Conservation (phyloP, 805 yeast species). For the Wickerhamomyces bovis region DNA sequence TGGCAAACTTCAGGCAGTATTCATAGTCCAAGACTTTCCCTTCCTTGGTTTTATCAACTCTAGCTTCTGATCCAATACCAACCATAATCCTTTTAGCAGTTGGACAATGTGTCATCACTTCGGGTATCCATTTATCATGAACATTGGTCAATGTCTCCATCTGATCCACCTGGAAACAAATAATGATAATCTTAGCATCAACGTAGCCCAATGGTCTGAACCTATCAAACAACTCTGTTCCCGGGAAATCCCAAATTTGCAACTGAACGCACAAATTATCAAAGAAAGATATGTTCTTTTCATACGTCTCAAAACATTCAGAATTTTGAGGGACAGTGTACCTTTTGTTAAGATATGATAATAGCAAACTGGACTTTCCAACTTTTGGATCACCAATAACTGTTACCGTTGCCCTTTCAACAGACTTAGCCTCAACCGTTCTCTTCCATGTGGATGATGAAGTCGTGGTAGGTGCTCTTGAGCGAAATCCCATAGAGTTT, state of each 20-base stretch:
- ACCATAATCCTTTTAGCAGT: constrained; percentile 31
- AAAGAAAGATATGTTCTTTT: constrained; percentile 11
- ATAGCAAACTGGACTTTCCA: constrained; percentile 23
- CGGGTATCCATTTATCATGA: constrained; percentile 38
- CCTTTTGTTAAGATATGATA: constrained; percentile 16
- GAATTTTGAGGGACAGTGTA: constrained; percentile 4
- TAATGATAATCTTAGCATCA: constrained; percentile 31
- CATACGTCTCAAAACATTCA: constrained; percentile 20
- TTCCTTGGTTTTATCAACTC: constrained; percentile 23
- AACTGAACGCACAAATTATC: constrained; percentile 24
- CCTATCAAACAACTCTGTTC: constrained; percentile 33
- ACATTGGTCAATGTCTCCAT: constrained; percentile 31
- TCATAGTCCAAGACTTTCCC: constrained; percentile 23
- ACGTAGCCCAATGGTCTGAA: constrained; percentile 38
- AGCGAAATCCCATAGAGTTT: neutral
- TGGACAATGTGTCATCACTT: constrained; percentile 33
- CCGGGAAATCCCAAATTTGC: constrained; percentile 38
- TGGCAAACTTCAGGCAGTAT: constrained; percentile 26
- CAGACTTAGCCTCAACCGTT: neutral
- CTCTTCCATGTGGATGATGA: neutral
- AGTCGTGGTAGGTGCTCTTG: neutral
- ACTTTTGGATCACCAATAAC: constrained; percentile 24
- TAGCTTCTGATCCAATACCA: constrained; percentile 33
- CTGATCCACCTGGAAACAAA: constrained; percentile 32
- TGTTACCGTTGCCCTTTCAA: constrained; percentile 9